Evolutionary conservation across 1,284 basidiomycete species (phyloP).

Genomic region (Apiotrichum akiyoshidainum): DNA sequence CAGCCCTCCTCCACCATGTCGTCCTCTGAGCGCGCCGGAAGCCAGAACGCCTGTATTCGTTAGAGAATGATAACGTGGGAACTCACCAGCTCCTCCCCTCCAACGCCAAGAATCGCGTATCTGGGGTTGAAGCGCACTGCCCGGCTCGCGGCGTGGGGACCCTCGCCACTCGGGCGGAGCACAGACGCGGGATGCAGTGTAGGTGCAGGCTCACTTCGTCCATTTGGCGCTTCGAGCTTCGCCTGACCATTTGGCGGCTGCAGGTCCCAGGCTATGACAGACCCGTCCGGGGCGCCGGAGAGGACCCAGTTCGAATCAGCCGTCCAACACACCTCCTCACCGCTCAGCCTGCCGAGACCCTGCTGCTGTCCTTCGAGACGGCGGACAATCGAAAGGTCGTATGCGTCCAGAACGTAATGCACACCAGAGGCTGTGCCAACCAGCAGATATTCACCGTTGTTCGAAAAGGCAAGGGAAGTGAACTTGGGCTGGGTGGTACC

Average conservation of each 20-base stretch:
- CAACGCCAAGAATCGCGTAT: conserved; percentile 80
- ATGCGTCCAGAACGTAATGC: conserved; percentile 89
- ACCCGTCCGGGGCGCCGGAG: conserved; percentile 70
- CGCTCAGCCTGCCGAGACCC: conserved; percentile 77
- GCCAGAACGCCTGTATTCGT: conserved; percentile 20
- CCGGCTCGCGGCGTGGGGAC: conserved; percentile 73
- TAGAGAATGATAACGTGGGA: background rate
- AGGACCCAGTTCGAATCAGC: conserved; percentile 85
- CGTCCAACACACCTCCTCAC: conserved; percentile 88
- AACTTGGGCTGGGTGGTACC: conserved; percentile 73
- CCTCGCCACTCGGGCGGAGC: conserved; percentile 50
- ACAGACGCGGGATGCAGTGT: conserved; percentile 61
- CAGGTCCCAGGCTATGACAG: conserved; percentile 72
- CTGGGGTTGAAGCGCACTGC: conserved; percentile 85
- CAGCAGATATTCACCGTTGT: conserved; percentile 82
- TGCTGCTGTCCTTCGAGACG: conserved; percentile 72
- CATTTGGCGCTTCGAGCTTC: conserved; percentile 4
- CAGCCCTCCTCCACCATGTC: conserved; percentile 15
- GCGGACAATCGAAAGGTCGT: conserved; percentile 73
- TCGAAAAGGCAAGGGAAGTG: conserved; percentile 86
- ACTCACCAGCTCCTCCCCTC: conserved; percentile 65
- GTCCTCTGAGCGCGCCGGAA: conserved; percentile 18
- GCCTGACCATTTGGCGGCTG: conserved; percentile 40
- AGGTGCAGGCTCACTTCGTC: conserved; percentile 52
- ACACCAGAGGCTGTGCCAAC: conserved; percentile 88